Base-by-base conservation (phyloP, 2,329 filamentous ascomycete genomes). In the Niveomyces coronatus region DNA sequence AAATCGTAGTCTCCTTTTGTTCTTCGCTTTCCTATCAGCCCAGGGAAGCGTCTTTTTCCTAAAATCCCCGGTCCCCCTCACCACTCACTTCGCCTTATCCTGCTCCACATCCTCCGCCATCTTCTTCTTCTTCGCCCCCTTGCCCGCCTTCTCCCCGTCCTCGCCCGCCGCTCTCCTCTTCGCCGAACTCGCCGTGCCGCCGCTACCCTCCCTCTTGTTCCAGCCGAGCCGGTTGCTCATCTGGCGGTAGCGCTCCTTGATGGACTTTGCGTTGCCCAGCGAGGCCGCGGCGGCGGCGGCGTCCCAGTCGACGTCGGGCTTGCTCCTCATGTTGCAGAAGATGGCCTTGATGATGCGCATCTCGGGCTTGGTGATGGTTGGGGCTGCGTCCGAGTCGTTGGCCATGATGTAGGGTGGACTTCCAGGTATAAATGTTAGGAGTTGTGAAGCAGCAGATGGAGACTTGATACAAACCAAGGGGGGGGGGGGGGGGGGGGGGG, bases 251-350 rank as follows among this genome's bases (percentile, higher is more conserved):
- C 60, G 59, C 42, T 64, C 57, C 37, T 59, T 61, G 42, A 62
- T 62, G 41, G 60, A 64, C 34, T 60, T 63, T 35, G 52, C 58
- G 34, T 63, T 57, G 41, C 64, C 64, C 37, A 66, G 55, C 4
- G 53, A 53, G 11, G 62, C 44, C 10, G 51, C 46, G 3, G 29
- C 8, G 4, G 63, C 64, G 28, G 68, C 56, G 1, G 50, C 45
- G 13, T 58, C 50, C 53, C 59, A 69, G 48, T 69, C 51, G 19
- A 64, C 56, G 7, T 63, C 57, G 6, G 58, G 60, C 43, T 60
- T 61, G 30, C 56, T 47, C 5, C 49, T 58, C 56, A 65, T 62
- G 46, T 63, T 59, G 46, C 62, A 54, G 42, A 65, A 64, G 27
- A 65, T 50, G 10, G 57, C 55, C 39, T 62, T 61, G 48, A 65